These are phyloP conservation scores for Leccinum boreale DNA, from an alignment of 768 basidiomycete species.

Conservation along the genomic window DNA sequence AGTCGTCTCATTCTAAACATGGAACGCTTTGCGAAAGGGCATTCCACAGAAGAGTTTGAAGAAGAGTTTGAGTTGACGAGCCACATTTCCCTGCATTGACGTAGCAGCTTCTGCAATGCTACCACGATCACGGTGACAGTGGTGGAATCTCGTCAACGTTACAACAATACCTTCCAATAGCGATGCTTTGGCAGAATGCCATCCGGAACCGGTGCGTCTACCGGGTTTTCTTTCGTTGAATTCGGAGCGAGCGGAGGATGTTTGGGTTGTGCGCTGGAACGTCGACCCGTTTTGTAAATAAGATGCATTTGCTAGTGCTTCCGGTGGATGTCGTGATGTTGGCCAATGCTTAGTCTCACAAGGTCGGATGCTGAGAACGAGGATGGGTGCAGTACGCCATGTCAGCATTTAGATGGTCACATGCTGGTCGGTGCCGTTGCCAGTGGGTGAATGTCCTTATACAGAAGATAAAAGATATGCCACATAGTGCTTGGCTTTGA, in stretches of 20 bases:
- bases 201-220: neutral
- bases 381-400: neutral
- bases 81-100: conserved; percentile 3
- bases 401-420: neutral
- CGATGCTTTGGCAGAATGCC: neutral
- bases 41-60: neutral
- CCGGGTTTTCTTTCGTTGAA: neutral
- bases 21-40: conserved; percentile 14
- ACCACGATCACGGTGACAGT: neutral
- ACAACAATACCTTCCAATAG: neutral
- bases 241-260: neutral
- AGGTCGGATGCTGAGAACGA: neutral
- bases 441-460: neutral
- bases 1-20: conserved; percentile 25
- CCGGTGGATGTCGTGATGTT: neutral
- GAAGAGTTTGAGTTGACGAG: conserved; percentile 6
- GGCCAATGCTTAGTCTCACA: neutral
- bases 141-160: neutral
- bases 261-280: neutral
- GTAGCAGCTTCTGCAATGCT: neutral
- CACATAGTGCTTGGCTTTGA: neutral
- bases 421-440: neutral
- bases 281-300: neutral
- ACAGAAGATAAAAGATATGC: neutral
- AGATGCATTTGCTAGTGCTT: conserved; percentile 82